A percentile compares a stretch with the other conserved stretches of the same genome.
These are phyloP conservation scores for Eimeria sp. DNA, from an alignment of 169 alveolate species.

Conservation along the genomic window DNA sequence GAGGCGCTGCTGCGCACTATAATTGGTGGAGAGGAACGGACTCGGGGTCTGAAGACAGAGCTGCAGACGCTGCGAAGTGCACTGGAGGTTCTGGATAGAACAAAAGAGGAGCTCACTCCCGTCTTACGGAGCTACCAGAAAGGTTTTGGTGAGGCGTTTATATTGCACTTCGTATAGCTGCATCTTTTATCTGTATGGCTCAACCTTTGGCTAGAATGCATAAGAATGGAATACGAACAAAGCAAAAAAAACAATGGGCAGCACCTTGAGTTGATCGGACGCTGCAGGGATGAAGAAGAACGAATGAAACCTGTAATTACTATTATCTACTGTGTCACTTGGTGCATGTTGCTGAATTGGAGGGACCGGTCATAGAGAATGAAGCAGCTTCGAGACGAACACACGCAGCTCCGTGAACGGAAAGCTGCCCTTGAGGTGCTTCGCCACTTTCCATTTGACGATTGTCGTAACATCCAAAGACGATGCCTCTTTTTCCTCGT, in stretches of 20 bases:
- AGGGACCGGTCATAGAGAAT: not conserved
- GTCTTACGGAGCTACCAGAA: not conserved
- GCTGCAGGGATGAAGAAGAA: conserved; percentile 38
- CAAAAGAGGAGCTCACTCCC: not conserved
- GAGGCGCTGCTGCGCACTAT: conserved; percentile 57
- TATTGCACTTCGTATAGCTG: not conserved
- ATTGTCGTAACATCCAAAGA: not conserved
- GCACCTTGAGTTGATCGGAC: not conserved
- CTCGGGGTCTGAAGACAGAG: not conserved
- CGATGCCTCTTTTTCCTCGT: not conserved
- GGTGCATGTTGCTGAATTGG: not conserved
- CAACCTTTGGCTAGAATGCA: not conserved
- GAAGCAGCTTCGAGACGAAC: not conserved
- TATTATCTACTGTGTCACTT: not conserved
- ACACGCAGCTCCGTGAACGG: not conserved
- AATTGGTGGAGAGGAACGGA: conserved; percentile 2
- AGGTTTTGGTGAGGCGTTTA: conserved; percentile 12
- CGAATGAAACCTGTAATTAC: conserved; percentile 5
- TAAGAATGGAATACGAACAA: not conserved
- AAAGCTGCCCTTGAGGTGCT: conserved; percentile 5
- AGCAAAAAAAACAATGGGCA: not conserved
- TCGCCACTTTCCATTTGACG: not conserved
- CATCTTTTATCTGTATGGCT: not conserved
- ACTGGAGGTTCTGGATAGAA: not conserved
- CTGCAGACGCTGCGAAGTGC: not conserved